Conservation (phyloP, 768 basidiomycete genomes). For the Harrya chromipes region DNA sequence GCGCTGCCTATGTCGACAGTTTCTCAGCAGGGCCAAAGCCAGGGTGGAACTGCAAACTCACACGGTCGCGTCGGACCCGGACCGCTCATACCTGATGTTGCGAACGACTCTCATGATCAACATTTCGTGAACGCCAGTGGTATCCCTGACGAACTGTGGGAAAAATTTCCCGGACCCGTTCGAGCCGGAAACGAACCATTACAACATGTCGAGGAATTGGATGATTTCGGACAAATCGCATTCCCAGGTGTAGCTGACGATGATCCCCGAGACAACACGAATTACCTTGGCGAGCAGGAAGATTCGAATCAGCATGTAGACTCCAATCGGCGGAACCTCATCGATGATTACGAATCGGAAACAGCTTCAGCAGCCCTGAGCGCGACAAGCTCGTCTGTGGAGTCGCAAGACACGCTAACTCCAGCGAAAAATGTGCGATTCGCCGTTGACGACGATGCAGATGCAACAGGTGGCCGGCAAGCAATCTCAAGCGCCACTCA, state of each 20-base stretch:
- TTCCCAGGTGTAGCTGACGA: background rate
- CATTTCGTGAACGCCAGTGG: background rate
- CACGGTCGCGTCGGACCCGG: background rate
- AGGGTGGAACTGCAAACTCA: background rate
- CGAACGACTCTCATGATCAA: background rate
- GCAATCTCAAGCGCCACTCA: background rate
- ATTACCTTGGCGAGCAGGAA: background rate
- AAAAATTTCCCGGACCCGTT: background rate
- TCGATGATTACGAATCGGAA: background rate
- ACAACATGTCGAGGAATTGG: background rate
- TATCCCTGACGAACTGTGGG: background rate
- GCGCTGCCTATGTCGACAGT: background rate
- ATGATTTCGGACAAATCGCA: background rate
- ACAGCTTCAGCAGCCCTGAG: background rate
- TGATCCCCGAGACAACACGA: background rate
- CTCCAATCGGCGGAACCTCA: background rate
- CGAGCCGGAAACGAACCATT: background rate
- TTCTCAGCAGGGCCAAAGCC: background rate
- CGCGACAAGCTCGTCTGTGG: background rate
- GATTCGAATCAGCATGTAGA: background rate
- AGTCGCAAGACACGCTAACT: background rate
- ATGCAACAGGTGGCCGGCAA: background rate
- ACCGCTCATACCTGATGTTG: background rate
- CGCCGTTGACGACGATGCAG: background rate
- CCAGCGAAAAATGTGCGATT: conserved; percentile 1